Evolutionary conservation across 2,329 filamentous ascomycete genomes (phyloP).

Genomic region (Tolypocladium nubicola): DNA sequence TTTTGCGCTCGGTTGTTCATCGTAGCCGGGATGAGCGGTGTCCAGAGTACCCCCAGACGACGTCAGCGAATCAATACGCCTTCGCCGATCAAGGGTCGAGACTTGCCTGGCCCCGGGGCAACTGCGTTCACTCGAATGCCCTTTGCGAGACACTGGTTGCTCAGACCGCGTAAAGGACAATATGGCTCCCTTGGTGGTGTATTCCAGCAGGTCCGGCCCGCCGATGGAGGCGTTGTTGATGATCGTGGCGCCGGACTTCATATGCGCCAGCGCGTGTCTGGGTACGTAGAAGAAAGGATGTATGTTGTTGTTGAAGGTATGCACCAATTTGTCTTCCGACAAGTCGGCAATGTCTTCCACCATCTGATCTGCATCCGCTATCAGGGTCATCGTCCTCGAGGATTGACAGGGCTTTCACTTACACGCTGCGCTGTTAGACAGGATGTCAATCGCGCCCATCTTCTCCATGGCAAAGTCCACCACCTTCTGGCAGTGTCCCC

Average conservation of each 20-base stretch:
- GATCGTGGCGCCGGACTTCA: constrained; percentile 54
- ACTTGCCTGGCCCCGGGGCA: constrained; percentile 54
- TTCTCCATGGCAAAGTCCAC: constrained; percentile 55
- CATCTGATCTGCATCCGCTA: no score
- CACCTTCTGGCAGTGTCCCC: constrained; percentile 56
- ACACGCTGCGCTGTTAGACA: constrained; percentile 65
- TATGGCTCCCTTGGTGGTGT: constrained; percentile 73
- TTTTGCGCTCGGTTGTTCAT: constrained; percentile 63
- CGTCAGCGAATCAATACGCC: not conserved
- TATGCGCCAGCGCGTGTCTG: constrained; percentile 66
- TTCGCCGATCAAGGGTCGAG: not conserved
- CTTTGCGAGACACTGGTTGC: constrained; percentile 61
- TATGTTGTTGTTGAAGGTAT: constrained; percentile 77
- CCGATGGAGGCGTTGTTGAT: constrained; percentile 80
- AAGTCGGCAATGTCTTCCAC: constrained; percentile 59
- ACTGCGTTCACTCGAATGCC: constrained; percentile 71
- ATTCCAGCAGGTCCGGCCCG: constrained; percentile 69
- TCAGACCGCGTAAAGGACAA: constrained; percentile 66
- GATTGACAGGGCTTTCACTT: constrained; percentile 25
- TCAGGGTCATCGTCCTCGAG: no score
- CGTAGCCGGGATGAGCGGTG: constrained; percentile 61
- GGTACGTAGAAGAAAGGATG: constrained; percentile 72
- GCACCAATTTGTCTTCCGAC: constrained; percentile 65
- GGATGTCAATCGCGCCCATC: constrained; percentile 62
- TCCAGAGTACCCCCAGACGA: constrained; percentile 45